Percentiles rank a stretch among this genome's conserved stretches.
These are phyloP conservation scores for Trichoderma sp. DNA, from an alignment of 2,329 filamentous ascomycete species.

Conservation along the genomic window DNA sequence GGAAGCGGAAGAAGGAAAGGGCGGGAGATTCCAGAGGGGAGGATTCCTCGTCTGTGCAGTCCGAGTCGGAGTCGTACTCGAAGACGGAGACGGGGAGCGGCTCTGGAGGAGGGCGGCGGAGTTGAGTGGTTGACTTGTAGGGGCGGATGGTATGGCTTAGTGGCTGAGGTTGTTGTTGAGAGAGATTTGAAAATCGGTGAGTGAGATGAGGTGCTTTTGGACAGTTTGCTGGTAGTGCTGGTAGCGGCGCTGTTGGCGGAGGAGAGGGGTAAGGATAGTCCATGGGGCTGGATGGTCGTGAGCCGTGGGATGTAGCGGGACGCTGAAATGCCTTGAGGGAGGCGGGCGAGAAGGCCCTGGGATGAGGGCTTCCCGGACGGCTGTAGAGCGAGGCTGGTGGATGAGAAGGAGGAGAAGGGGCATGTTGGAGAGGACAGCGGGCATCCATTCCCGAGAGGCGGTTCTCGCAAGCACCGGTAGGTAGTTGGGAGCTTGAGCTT, in stretches of 20 bases:
- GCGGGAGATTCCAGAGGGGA: slow-evolving; percentile 20
- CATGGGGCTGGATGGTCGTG: slow-evolving; percentile 20
- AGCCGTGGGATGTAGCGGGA: slow-evolving; percentile 20
- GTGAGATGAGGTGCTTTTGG: slow-evolving; percentile 34
- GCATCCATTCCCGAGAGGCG: slow-evolving; percentile 31
- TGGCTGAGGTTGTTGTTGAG: background rate
- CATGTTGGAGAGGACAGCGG: background rate
- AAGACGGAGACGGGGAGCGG: slow-evolving; percentile 50
- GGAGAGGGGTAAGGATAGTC: background rate
- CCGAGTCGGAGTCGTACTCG: slow-evolving; percentile 52
- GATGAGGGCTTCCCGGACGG: slow-evolving; percentile 10
- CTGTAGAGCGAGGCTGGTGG: background rate
- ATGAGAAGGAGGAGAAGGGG: background rate
- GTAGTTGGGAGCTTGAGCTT: slow-evolving; percentile 36
- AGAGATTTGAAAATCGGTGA: slow-evolving; percentile 11
- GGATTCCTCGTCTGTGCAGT: slow-evolving; percentile 40
- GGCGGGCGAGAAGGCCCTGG: slow-evolving; percentile 1
- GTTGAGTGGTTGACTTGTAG: slow-evolving; percentile 37
- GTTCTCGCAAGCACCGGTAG: slow-evolving; percentile 37
- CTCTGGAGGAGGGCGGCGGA: slow-evolving; percentile 31
- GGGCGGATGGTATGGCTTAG: slow-evolving; percentile 30
- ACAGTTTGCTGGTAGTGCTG: slow-evolving; percentile 30
- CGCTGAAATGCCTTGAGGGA: slow-evolving; percentile 5
- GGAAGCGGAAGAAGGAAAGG: slow-evolving; percentile 52
- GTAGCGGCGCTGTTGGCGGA: slow-evolving; percentile 3